Conservation (phyloP, 345 rosid genomes). For the Erucastrum elatum region DNA sequence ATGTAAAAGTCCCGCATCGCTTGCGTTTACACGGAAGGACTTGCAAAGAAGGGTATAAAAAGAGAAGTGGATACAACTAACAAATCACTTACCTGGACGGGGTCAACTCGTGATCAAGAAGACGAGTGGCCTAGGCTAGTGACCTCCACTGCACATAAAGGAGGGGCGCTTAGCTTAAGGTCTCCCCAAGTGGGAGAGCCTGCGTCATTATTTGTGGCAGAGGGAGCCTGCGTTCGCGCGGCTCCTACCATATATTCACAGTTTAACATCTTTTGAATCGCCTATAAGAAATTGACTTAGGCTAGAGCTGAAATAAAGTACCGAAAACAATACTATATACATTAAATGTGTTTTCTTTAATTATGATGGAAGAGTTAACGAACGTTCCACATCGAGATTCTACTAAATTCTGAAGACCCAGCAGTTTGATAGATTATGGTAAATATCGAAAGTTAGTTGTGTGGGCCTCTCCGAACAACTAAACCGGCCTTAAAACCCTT, state of each 20-base stretch:
- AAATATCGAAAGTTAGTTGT: too few species aligned
- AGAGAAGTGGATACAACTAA: fast-evolving
- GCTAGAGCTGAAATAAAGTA: neutral
- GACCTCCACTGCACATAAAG: neutral
- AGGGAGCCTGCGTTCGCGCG: constrained; percentile 16
- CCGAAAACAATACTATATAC: neutral
- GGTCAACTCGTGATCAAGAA: constrained; percentile 16
- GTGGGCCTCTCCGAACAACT: neutral
- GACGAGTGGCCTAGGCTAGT: constrained; percentile 13
- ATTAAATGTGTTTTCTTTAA: too few species aligned
- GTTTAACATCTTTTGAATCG: neutral
- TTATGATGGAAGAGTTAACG: neutral
- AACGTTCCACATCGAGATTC: neutral
- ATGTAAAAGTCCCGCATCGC: neutral
- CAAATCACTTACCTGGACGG: constrained; percentile 27
- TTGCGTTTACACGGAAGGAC: fast-evolving
- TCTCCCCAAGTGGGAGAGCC: constrained; percentile 4
- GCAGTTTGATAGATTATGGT: neutral
- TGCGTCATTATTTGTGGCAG: constrained; percentile 20
- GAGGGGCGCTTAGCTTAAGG: neutral
- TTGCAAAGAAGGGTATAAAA: neutral
- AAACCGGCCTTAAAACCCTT: too few species aligned
- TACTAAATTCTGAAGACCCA: neutral
- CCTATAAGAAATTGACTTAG: too few species aligned
- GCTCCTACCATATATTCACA: neutral